Evolutionary conservation across 2,329 filamentous ascomycete genomes (phyloP).

Genomic region (Arthrobotrys sphaeroides): DNA sequence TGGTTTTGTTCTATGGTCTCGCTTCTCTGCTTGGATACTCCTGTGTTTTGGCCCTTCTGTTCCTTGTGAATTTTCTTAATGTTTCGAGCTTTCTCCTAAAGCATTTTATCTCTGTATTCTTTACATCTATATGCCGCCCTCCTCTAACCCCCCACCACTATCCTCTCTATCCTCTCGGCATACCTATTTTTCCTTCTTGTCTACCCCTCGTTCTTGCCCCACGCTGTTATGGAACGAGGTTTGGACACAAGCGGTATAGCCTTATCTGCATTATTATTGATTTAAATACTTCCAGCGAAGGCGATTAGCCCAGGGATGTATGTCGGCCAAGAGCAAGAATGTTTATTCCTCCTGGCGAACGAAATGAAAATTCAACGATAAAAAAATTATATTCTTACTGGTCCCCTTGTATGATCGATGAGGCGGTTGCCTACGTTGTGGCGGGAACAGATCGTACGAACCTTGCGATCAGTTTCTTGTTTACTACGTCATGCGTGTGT

Average conservation of each 20-base stretch:
- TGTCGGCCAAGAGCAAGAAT: neutral
- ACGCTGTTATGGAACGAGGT: neutral
- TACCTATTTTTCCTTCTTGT: neutral
- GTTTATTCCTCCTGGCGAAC: neutral
- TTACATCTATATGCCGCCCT: neutral
- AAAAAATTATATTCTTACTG: neutral
- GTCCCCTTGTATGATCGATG: neutral
- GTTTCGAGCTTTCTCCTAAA: neutral
- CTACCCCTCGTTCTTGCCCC: neutral
- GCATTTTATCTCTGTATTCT: neutral
- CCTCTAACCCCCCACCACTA: neutral
- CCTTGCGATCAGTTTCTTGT: too few species aligned
- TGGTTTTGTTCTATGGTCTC: neutral
- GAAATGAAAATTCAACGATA: neutral
- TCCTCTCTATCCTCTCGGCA: neutral
- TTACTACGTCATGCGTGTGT: too few species aligned
- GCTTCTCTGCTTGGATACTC: neutral
- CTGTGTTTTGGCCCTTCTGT: neutral
- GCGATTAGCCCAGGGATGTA: neutral
- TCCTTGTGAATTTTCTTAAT: neutral
- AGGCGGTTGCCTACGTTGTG: too few species aligned
- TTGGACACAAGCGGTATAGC: neutral
- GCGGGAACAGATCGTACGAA: too few species aligned
- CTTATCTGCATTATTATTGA: neutral
- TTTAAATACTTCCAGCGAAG: constrained; percentile 2